A percentile compares a stretch with the other conserved stretches of the same genome.
Evolutionary conservation across 129 eudicot genomes (phyloP).

Genomic region (Kitagawia praeruptora): DNA sequence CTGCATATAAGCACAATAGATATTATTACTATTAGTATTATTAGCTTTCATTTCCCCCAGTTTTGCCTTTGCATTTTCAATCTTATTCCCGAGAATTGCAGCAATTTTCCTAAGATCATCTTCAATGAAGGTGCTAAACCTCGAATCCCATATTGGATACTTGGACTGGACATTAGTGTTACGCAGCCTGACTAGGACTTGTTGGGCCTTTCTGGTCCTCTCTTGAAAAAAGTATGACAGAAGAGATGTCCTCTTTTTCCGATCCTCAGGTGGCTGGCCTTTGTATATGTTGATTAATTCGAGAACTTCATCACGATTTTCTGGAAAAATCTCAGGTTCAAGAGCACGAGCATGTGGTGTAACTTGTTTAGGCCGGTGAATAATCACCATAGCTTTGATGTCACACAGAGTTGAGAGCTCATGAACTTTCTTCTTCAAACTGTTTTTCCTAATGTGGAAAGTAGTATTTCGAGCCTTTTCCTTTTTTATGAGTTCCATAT

Average conservation of each 20-base stretch:
- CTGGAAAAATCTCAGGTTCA: not conserved
- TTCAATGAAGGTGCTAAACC: not conserved
- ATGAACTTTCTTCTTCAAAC: slow-evolving; percentile 11
- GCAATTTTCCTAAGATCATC: not conserved
- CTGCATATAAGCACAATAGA: not conserved
- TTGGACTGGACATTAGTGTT: not conserved
- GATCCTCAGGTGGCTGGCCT: slow-evolving; percentile 5
- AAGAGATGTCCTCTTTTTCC: not conserved
- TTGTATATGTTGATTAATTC: slow-evolving; percentile 7
- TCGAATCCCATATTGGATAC: slow-evolving; percentile 15
- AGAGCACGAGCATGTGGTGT: not conserved
- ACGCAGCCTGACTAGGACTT: slow-evolving; percentile 6
- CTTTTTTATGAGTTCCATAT: slow-evolving; percentile 14
- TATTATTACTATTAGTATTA: not conserved
- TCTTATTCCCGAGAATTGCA: not conserved
- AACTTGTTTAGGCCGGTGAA: slow-evolving; percentile 7
- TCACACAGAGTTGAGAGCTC: slow-evolving; percentile 16
- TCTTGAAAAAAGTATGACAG: slow-evolving; percentile 10
- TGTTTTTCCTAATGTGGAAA: slow-evolving; percentile 1
- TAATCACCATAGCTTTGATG: slow-evolving; percentile 7
- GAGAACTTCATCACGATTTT: not conserved
- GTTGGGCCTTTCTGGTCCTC: not conserved
- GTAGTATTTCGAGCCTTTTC: slow-evolving; percentile 3
- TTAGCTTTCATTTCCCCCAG: not conserved
- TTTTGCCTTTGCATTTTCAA: slow-evolving; percentile 9